Evolutionary conservation across 257 asterid genomes (phyloP).

Genomic region (Leonotis leonurus): DNA sequence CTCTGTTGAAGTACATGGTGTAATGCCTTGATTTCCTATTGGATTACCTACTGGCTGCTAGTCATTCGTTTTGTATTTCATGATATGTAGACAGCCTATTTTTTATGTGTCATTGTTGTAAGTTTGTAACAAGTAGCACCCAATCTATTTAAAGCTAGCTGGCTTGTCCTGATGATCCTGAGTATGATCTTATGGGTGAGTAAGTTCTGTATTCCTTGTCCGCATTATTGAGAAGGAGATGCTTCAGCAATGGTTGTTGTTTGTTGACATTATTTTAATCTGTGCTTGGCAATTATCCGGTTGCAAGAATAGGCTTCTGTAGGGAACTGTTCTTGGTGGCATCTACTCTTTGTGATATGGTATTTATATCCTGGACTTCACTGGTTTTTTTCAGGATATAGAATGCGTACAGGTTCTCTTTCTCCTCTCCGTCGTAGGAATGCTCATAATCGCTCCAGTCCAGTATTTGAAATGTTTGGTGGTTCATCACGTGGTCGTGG

Average conservation of each 20-base stretch:
- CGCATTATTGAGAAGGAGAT: conserved; percentile 39
- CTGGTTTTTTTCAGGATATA: conserved; percentile 87
- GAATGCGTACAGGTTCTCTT: conserved; percentile 70
- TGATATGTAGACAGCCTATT: conserved; percentile 14
- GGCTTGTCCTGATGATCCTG: conserved; percentile 13
- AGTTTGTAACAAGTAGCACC: conserved; percentile 14
- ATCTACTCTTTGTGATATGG: conserved; percentile 35
- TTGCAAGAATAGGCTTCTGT: conserved; percentile 38
- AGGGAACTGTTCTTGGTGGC: conserved; percentile 42
- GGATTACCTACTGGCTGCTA: conserved; percentile 12
- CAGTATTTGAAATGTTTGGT: conserved; percentile 56
- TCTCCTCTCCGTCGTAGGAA: conserved; percentile 72
- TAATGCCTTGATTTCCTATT: conserved; percentile 14
- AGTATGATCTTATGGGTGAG: conserved; percentile 26
- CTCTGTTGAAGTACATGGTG: conserved; percentile 5
- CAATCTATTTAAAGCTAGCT: conserved; percentile 20
- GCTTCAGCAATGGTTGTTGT: conserved; percentile 34
- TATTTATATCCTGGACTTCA: conserved; percentile 51
- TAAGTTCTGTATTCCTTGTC: conserved; percentile 24
- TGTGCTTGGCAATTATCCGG: conserved; percentile 37
- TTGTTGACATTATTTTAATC: conserved; percentile 36
- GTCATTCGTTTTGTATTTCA: conserved; percentile 16
- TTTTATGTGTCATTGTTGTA: conserved; percentile 16
- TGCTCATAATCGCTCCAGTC: conserved; percentile 55
- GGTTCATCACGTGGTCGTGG: conserved; percentile 52